Base-by-base conservation (phyloP, 2,329 filamentous ascomycete genomes). In the Ophiocordyceps australis region DNA sequence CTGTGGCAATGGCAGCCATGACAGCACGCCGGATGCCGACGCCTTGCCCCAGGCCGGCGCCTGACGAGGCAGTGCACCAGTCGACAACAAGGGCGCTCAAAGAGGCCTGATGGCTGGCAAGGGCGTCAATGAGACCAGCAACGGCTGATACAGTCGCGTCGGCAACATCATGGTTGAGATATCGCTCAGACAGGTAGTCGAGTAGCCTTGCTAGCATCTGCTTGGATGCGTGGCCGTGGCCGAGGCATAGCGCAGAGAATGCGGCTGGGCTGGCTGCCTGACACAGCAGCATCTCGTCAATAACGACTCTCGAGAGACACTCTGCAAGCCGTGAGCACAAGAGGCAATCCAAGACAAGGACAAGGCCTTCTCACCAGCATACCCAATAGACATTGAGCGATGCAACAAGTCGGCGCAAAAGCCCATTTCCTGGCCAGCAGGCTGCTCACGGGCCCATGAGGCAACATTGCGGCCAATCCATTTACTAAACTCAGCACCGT, bases 391-490 rank as follows among this genome's bases (percentile, higher is more conserved):
- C 30, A 86, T 52, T 2, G 68, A 59, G 33, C 74, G 73, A 4
- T 65, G 50, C 10, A 70, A 50, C 2, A 73, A 25, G 4, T 59
- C 55, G 11, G 54, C 55, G 22, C 51, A 55, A 7, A 61, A 39
- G 25, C 50, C 59, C 9, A 45, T 32, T 7, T 52, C 49, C 7
- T 55, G 42, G 9, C 45, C 36, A 35, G 44, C 47, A 37, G 29
- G 34, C 17, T 33, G 46, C 28, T 28, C 36, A 23, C 35, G 44
- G 22, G 40, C 48, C 55, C 49, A 73, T 15, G 35, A 42, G 17
- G 43, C 54, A 25, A 89, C 56, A 41, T 73, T 79, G 10, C 47
- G 49, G 3, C 72, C 76, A 20, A 93, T 47, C 83, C 83, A 93
- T 17, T 50, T 49, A 9, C 67, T 63, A 49, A 79, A 92, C 12